phyloP scores from a whole-genome alignment of 148 eudicot species.

The Silene uniflora region DNA sequence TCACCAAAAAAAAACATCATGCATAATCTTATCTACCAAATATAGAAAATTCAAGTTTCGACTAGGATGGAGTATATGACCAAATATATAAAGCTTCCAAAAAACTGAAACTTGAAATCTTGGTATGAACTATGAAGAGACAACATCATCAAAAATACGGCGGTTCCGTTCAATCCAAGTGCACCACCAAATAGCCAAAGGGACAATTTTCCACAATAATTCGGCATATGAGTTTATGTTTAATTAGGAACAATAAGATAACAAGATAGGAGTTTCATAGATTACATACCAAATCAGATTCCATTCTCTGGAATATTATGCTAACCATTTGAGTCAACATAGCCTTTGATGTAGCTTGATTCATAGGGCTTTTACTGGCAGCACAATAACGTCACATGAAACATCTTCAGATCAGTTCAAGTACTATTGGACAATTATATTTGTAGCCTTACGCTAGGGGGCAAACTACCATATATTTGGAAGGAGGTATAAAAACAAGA shows the following conservation, averaged over 20 bases:
- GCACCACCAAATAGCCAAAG: too few species aligned
- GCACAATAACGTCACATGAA: slow-evolving; percentile 9
- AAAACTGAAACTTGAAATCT: too few species aligned
- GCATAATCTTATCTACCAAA: too few species aligned
- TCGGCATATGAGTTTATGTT: too few species aligned
- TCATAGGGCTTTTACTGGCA: slow-evolving; percentile 85
- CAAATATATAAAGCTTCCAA: too few species aligned
- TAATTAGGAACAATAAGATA: not conserved
- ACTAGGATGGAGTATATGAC: too few species aligned
- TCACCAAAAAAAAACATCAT: too few species aligned
- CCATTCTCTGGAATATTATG: slow-evolving; percentile 91
- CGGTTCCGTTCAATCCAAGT: too few species aligned
- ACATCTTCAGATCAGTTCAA: not conserved
- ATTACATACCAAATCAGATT: slow-evolving; percentile 66
- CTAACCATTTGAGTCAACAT: slow-evolving; percentile 99
- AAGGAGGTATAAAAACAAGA: not conserved
- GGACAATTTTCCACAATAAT: too few species aligned
- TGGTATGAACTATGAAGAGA: too few species aligned
- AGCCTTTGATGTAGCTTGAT: slow-evolving; percentile 97
- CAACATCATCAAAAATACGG: too few species aligned
- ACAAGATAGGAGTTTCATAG: slow-evolving; percentile 1
- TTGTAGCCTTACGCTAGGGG: slow-evolving; percentile 1
- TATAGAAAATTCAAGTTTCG: too few species aligned
- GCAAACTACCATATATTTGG: not conserved
- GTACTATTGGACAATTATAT: not conserved